Evolutionary conservation across 257 asterid genomes (phyloP).

Genomic region (Primulina eburnea): DNA sequence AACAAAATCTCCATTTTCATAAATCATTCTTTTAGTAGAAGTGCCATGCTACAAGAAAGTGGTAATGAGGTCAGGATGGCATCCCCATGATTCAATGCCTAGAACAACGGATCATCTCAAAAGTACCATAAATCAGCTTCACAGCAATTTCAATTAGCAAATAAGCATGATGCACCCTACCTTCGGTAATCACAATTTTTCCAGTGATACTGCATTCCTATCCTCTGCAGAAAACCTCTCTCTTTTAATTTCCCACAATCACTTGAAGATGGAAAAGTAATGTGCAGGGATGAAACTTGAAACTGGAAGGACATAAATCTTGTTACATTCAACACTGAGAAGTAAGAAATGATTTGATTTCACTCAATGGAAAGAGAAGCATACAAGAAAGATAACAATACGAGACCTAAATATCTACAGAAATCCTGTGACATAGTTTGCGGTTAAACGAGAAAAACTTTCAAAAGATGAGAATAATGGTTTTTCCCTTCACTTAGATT

Average conservation of each 20-base stretch:
- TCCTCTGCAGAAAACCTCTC: constrained; percentile 89
- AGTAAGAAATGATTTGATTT: constrained; percentile 12
- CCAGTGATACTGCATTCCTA: constrained; percentile 98
- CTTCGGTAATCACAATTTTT: constrained; percentile 74
- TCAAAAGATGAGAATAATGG: too few relatives aligned
- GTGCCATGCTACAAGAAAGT: not conserved
- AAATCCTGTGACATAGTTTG: too few relatives aligned
- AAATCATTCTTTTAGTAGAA: constrained; percentile 7
- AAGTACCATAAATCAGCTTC: not conserved
- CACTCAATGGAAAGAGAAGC: not conserved
- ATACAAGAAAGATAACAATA: too few relatives aligned
- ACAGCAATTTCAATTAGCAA: constrained; percentile 5
- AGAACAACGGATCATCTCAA: not conserved
- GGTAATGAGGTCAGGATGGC: not conserved
- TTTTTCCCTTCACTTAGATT: too few relatives aligned
- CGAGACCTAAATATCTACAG: too few relatives aligned
- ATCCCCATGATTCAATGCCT: not conserved
- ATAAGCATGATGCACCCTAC: constrained; percentile 33
- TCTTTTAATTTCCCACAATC: constrained; percentile 65
- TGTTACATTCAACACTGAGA: constrained; percentile 7
- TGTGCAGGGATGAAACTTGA: constrained; percentile 89
- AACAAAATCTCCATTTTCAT: constrained; percentile 13
- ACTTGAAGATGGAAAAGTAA: constrained; percentile 68
- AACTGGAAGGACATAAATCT: constrained; percentile 42
- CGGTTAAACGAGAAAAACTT: too few relatives aligned